Base-by-base conservation (phyloP, 805 yeast species). In the Candida qinlingensis region DNA sequence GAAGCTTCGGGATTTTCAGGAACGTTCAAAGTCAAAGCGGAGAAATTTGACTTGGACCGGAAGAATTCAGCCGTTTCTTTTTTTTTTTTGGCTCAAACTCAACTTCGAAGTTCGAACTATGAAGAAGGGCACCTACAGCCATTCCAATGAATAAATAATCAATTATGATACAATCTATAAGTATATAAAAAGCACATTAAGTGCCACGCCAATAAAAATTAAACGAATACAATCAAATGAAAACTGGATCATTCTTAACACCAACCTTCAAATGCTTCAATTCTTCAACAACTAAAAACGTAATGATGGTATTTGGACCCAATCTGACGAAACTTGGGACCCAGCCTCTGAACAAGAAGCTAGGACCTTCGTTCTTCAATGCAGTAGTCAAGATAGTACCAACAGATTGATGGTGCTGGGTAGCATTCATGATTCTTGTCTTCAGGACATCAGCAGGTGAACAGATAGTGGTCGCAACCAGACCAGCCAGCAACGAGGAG, bases 401-500 rank as follows among this genome's bases (percentile, higher is more conserved):
- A 3, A 88, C 83, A 52, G 77, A 68, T 45, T 71, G 71, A 51
- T 73, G 71, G 9, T 58, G 56, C 11, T 57, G 56, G 11, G 41
- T 30, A 4, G 73, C 77, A 66, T 86, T 84, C 96, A 88, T 88
- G 50, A 88, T 85, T 60, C 95, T 73, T 3, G 96, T 89, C 66
- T 89, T 89, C 43, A 88, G 82, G 4, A 88, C 96, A 66, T 88
- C 96, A 8, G 91, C 96, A 1, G 96, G 96, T 2, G 96, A 87
- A 64, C 96, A 89, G 19, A 88, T 85, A 0, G 96, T 89, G 0
- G 96, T 88, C 6, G 96, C 96, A 5, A 88, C 88, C 35, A 88
- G 69, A 13, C 96, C 96, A 1, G 96, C 96, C 53, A 85, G 60
- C 52, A 88, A 70, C 4, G 92, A 83, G 0, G 96, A 87, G 34